phyloP scores from a whole-genome alignment of 2,329 filamentous ascomycete species.

The Diplocarpon mali region DNA sequence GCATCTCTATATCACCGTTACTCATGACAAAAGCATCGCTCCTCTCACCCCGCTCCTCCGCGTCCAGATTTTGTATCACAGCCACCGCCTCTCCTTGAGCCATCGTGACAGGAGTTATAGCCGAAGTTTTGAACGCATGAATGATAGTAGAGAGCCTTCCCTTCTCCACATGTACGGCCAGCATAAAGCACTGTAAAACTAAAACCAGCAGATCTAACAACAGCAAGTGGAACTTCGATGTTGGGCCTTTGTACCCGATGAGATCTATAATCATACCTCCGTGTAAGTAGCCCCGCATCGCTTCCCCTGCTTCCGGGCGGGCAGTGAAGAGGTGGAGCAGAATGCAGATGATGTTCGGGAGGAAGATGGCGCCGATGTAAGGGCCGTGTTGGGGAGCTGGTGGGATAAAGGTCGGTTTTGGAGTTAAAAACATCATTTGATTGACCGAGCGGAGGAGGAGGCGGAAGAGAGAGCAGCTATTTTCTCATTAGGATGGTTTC shows the following conservation, averaged over 20 bases:
- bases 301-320: constrained; percentile 46
- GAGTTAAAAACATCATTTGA: constrained; percentile 54
- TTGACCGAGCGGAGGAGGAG: constrained; percentile 46
- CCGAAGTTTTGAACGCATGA: constrained; percentile 9
- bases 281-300: constrained; percentile 53
- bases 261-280: constrained; percentile 59
- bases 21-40: constrained; percentile 15
- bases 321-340: constrained; percentile 46
- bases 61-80: constrained; percentile 23
- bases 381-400: constrained; percentile 42
- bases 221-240: constrained; percentile 43
- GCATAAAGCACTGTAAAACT: constrained; percentile 50
- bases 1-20: constrained; percentile 24
- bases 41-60: constrained; percentile 25
- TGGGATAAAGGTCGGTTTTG: constrained; percentile 42
- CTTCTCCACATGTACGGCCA: constrained; percentile 49
- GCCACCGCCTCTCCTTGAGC: constrained; percentile 11
- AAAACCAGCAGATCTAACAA: constrained; percentile 45
- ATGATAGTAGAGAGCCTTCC: constrained; percentile 37
- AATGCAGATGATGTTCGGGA: constrained; percentile 49
- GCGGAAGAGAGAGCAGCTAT: constrained; percentile 53
- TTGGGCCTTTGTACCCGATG: constrained; percentile 52
- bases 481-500: constrained; percentile 5
- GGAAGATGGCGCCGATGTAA: constrained; percentile 46
- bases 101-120: constrained; percentile 4